phyloP scores from a whole-genome alignment of 345 rosid species.

The Eucalyptus polyanthemos region DNA sequence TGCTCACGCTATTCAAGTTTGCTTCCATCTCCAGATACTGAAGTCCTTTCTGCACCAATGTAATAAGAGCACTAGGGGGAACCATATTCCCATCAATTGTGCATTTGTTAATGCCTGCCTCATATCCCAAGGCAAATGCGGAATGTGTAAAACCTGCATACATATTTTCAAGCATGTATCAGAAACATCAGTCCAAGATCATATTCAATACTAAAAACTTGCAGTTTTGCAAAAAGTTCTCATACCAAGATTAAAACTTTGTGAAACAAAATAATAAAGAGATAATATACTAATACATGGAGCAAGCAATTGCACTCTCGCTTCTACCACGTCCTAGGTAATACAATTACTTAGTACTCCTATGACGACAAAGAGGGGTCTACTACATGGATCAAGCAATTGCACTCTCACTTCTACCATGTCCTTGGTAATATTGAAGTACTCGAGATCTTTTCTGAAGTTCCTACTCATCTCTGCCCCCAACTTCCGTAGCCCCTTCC shows the following conservation, averaged over 20 bases:
- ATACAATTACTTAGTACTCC: background rate
- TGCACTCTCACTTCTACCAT: background rate
- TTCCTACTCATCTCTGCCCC: background rate
- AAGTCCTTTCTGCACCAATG: constrained; percentile 84
- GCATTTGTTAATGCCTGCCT: constrained; percentile 82
- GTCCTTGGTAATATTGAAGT: background rate
- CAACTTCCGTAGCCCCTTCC: background rate
- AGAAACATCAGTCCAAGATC: background rate
- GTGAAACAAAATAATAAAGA: background rate
- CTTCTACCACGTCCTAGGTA: background rate
- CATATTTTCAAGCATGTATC: background rate
- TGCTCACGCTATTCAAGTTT: constrained; percentile 67
- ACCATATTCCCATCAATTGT: constrained; percentile 88
- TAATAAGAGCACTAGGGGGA: constrained; percentile 92
- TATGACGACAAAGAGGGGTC: background rate
- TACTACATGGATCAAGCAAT: background rate
- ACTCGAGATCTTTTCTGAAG: background rate
- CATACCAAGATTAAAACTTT: background rate
- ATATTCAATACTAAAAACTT: background rate
- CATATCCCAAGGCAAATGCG: constrained; percentile 88
- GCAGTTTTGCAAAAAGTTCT: background rate
- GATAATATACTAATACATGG: background rate
- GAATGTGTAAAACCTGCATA: constrained; percentile 75
- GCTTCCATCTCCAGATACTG: constrained; percentile 99
- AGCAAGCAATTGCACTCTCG: background rate